Evolutionary conservation across 1,139 yeast species (phyloP).

Genomic region (Yamadazyma spencermartinsiae): DNA sequence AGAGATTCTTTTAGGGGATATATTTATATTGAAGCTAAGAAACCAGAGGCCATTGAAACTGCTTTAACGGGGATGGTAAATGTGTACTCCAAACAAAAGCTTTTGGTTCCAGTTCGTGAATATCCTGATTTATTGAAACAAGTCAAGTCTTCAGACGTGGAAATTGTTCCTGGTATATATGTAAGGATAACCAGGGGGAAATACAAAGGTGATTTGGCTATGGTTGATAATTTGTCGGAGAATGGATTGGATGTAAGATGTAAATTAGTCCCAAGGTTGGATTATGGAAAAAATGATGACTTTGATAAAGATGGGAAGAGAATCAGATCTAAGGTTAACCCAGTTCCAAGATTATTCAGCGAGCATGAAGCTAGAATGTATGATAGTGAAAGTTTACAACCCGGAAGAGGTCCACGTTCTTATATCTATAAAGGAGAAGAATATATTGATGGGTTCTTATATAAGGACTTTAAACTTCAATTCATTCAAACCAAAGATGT

Average conservation of each 20-base stretch:
- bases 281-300: constrained; percentile 74
- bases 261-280: constrained; percentile 89
- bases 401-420: constrained; percentile 73
- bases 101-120: constrained; percentile 92
- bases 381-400: constrained; percentile 59
- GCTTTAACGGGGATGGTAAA: constrained; percentile 90
- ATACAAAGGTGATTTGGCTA: constrained; percentile 89
- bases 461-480: constrained; percentile 82
- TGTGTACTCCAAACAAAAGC: constrained; percentile 67
- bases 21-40: constrained; percentile 90
- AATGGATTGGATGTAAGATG: constrained; percentile 93
- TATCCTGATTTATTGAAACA: constrained; percentile 92
- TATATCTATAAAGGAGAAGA: constrained; percentile 84
- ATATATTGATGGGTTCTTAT: constrained; percentile 83
- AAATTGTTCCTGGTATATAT: constrained; percentile 87
- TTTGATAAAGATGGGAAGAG: constrained; percentile 56
- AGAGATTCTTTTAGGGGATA: constrained; percentile 91
- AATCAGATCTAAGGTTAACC: constrained; percentile 60
- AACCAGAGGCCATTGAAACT: constrained; percentile 86
- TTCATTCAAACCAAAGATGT: constrained; percentile 81
- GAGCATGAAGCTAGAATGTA: constrained; percentile 64
- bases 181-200: constrained; percentile 89
- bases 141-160: constrained; percentile 83
- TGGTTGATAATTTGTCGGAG: constrained; percentile 90
- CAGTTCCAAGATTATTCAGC: constrained; percentile 82